Conservation (phyloP, 176 grass and related monocot genomes). For the Triticum timopheevii region DNA sequence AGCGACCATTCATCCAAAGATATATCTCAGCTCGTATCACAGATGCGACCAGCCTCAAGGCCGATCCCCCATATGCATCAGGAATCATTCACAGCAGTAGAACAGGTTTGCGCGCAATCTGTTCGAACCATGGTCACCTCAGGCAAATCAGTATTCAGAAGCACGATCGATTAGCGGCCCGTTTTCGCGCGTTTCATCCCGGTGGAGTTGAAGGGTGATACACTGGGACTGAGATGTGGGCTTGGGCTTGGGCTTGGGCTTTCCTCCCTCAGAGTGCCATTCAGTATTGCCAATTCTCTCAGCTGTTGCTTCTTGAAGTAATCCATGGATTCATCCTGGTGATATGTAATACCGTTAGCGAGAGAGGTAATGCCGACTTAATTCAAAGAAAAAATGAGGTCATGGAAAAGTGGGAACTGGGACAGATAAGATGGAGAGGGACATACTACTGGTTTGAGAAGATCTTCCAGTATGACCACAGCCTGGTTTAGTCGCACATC, state of each 20-base stretch:
- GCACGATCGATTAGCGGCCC: conserved; percentile 52
- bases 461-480: conserved; percentile 78
- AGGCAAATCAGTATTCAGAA: conserved; percentile 23
- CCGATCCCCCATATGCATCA: background rate
- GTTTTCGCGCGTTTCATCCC: conserved; percentile 94
- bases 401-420: background rate
- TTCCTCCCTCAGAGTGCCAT: conserved; percentile 88
- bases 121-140: conserved; percentile 22
- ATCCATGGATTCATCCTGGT: conserved; percentile 89
- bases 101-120: conserved; percentile 10
- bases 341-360: background rate
- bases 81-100: conserved; percentile 8
- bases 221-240: conserved; percentile 63
- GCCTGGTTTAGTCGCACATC: conserved; percentile 80
- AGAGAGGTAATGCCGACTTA: background rate
- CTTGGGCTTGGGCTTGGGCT: conserved; percentile 58
- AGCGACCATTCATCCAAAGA: background rate
- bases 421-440: background rate
- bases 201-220: conserved; percentile 80
- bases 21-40: background rate
- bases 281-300: conserved; percentile 87
- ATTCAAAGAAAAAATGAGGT: conserved; percentile 19
- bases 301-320: conserved; percentile 97
- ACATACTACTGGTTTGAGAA: conserved; percentile 90
- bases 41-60: background rate